Base-by-base conservation (phyloP, 805 yeast species). In the Yamadazyma endophytica region DNA sequence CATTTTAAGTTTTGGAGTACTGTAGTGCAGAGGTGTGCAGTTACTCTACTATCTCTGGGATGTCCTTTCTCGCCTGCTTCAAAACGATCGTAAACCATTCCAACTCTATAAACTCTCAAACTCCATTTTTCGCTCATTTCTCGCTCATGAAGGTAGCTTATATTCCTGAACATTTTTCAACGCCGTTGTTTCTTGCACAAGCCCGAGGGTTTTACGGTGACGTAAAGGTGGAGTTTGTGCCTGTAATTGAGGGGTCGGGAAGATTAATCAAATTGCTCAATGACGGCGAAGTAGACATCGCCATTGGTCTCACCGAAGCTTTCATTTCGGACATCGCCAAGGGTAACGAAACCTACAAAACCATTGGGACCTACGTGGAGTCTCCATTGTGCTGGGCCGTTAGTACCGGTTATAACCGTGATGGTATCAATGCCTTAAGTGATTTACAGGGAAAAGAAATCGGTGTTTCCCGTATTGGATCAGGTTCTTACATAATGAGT, bases 361-460 rank as follows among this genome's bases (percentile, higher is more conserved):
- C 86, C 7, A 70, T 79, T 3, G 95, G 88, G 5, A 83, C 94
- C 2, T 89, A 87, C 54, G 96, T 88, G 13, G 67, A 80, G 41
- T 79, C 90, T 6, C 95, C 96, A 1, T 66, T 88, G 33, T 79
- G 90, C 46, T 88, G 97, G 97, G 83, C 95, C 2, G 77, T 88
- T 28, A 79, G 89, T 37, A 81, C 95, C 0, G 96, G 96, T 4
- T 55, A 49, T 26, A 42, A 70, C 25, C 66, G 95, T 22, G 51
- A 58, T 9, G 88, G 80, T 9, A 45, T 84, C 34, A 61, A 52
- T n/a, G 47, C 55, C 3, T 64, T 71, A 19, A 58, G 61, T 1
- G 77, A 81, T 39, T 68, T 87, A 38, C 64, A 73, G 21, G 83
- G 81, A 9, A 68, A 68, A 41, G 70, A 53, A 21, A 81, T 89